Evolutionary conservation across 257 asterid species (phyloP), one percentile per base, ranked within the genome.

Genomic region (Fraxinus americana): DNA sequence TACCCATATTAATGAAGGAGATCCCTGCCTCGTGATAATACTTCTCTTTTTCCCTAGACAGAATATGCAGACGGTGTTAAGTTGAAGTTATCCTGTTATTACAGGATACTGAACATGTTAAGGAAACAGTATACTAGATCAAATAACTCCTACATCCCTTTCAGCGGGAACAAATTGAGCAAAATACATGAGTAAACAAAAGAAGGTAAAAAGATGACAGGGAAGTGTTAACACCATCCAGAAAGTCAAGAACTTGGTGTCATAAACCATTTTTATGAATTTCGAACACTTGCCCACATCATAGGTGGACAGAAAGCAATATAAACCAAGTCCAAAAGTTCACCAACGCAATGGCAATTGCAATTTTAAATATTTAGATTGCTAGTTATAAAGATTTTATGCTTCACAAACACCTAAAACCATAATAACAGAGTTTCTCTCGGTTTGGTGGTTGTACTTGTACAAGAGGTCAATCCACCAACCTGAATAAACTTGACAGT

Each of bases 361-460:
- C 17, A 36, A 48, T 45, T 25, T 17, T 4, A 57, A 35, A 34
- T 11, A 21, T 35, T 29, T 21, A n/a, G 80, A 43, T 21, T 59
- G 67, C 1, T 16, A 50, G 30, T 69, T 54, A 75, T 70, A 65
- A 2, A 68, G 59, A 72, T 72, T 34, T 35, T 12, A 71, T 29
- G 32, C n/a, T 72, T 23, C 71, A 52, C 66, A 65, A 79, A 48
- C 75, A 63, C 29, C 65, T 34, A 70, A 72, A 70, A 25, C 69
- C 43, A 78, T 57, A 29, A 79, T 52, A 80, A 75, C 65, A 70
- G 83, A 76, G 73, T 76, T 78, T 74, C 41, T 36, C 71, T 65
- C 80, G 69, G 75, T 74, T 72, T 71, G 68, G 43, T 30, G 66
- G 41, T 36, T 61, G 16, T 41, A 43, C n/a, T 32, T 32, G 34